Base-by-base conservation (phyloP, 2,329 filamentous ascomycete species). In the Boeremia exigua region DNA sequence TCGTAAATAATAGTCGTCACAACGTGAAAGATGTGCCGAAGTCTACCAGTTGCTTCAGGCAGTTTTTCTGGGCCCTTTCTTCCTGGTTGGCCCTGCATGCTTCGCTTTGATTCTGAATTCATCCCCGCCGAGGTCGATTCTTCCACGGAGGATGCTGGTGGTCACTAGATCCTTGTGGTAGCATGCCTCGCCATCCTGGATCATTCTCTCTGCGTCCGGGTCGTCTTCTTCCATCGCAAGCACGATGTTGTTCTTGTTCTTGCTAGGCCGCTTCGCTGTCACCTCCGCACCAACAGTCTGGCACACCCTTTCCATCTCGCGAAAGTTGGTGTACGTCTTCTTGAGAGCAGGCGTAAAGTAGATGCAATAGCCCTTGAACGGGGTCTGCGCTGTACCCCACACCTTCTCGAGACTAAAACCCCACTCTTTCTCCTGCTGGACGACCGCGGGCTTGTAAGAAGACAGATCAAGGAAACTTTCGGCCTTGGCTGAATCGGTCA, bases 291-390 rank as follows among this genome's bases (percentile, higher is more conserved):
- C 80, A 7, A 73, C 73, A 4, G 71, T 69, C 30, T 66, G 68
- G 17, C 68, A 72, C 0, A 81, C 69, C 4, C 70, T 60, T 30
- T 75, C 67, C 5, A 82, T 70, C n/a, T 78, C 75, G 1, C 60
- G 51, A 57, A 77, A 80, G 3, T 27, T 59, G 54, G 30, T 44
- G 54, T 74, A 72, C 4, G 67, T 63, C 17, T 63, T 66, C 33
- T 72, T 72, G 14, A 79, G 67, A 2, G 72, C 65, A 9, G 72
- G 72, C 0, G 81, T 82, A 66, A 83, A 78, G 62, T 81, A 83
- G 25, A 84, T 71, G 6, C 74, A 78, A 60, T 79, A 80, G 55
- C 79, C 79, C 1, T 72, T 54, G 65, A 86, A 84, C 51, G 80
- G 58, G 8, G 48, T 79, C 38, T 74, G 70, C 2, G 78, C 70